Evolutionary conservation across 2,329 filamentous ascomycete species (phyloP).

Genomic region (Aspergillus ustus): DNA sequence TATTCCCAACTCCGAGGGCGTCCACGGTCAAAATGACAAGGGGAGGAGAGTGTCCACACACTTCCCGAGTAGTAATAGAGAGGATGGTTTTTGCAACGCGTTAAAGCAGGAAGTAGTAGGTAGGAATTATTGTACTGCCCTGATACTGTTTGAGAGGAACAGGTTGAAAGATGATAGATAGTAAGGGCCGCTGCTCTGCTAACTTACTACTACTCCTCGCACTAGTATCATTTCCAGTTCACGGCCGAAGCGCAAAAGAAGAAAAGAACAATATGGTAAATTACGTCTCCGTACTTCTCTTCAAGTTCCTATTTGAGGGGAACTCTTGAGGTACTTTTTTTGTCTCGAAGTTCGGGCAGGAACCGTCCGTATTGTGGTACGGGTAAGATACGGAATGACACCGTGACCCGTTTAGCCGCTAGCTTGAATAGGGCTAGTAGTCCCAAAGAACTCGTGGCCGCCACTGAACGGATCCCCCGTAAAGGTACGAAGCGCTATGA

Average conservation of each 20-base stretch:
- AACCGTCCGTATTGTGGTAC: constrained; percentile 17
- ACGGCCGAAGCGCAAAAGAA: background rate
- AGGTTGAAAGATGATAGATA: background rate
- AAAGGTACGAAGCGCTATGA: constrained; percentile 1
- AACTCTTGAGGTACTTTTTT: background rate
- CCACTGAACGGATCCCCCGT: constrained; percentile 25
- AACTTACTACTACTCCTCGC: background rate
- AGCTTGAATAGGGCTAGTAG: constrained; percentile 23
- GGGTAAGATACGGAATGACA: constrained; percentile 13
- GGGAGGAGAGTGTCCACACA: background rate
- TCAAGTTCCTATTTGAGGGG: background rate
- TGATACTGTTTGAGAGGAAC: background rate
- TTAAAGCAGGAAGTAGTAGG: background rate
- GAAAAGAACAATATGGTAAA: background rate
- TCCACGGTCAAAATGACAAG: constrained; percentile 1
- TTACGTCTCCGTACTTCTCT: background rate
- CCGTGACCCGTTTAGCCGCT: constrained; percentile 11
- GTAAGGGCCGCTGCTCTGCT: background rate
- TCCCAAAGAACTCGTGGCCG: constrained; percentile 30
- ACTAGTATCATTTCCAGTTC: background rate
- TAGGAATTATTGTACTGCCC: background rate
- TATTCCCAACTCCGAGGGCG: constrained; percentile 17
- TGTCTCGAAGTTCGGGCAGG: background rate
- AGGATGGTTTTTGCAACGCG: background rate
- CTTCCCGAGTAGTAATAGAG: background rate